phyloP scores from a whole-genome alignment of 805 yeast species.

The Zygosaccharomyces bisporus region DNA sequence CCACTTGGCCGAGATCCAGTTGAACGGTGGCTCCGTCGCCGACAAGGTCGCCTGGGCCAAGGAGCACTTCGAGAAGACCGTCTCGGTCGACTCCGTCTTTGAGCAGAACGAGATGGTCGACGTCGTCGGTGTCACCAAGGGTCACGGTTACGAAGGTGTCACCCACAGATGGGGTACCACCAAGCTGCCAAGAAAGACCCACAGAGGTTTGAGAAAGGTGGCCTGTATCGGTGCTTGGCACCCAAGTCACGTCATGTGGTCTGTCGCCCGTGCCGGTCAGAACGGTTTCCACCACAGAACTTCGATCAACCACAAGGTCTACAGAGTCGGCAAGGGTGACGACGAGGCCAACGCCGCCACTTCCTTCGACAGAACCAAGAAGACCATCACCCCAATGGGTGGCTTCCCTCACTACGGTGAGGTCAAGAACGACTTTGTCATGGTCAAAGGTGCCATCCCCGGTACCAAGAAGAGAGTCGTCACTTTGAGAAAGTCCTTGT shows the following conservation, averaged over 20 bases:
- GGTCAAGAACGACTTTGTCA: conserved; percentile 94
- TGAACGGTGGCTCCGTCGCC: conserved; percentile 97
- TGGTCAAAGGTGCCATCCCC: conserved; percentile 98
- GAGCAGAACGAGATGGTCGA: conserved; percentile 99
- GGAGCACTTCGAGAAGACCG: conserved; percentile 99
- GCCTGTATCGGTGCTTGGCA: conserved; percentile 99
- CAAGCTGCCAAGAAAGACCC: conserved; percentile 99
- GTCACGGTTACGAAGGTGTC: conserved; percentile 99
- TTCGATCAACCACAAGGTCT: conserved; percentile 99
- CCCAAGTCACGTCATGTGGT: conserved; percentile 99
- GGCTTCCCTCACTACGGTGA: conserved; percentile 99
- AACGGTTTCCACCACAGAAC: conserved; percentile 99
- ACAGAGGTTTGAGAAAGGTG: conserved; percentile 99
- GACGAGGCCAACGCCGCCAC: conserved; percentile 96
- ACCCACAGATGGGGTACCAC: conserved; percentile 99
- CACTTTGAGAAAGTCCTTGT: conserved; percentile 97
- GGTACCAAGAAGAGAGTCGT: conserved; percentile 99
- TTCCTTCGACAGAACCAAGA: conserved; percentile 98
- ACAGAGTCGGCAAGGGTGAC: conserved; percentile 97
- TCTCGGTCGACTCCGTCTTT: conserved; percentile 89
- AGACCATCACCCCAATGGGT: conserved; percentile 99
- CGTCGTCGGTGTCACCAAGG: conserved; percentile 99
- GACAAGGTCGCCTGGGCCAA: conserved; percentile 99
- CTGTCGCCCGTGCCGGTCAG: conserved; percentile 99
- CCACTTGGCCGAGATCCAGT: conserved; percentile 98